These are phyloP conservation scores for Erigeron canadensis DNA, from an alignment of 129 eudicot genomes.

Conservation along the genomic window DNA sequence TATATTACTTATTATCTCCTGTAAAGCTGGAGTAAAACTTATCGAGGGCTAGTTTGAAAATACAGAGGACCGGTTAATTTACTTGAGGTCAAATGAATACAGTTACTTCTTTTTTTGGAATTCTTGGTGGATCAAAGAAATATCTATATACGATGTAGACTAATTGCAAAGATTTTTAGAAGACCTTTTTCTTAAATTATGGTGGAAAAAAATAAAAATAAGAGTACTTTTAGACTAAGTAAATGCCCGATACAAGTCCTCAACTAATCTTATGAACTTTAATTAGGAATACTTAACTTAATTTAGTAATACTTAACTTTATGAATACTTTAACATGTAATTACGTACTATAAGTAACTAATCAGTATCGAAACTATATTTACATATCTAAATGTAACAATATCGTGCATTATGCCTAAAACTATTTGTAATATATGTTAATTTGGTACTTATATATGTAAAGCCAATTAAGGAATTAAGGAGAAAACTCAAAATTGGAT, in stretches of 20 bases:
- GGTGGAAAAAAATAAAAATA: background rate
- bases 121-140: conserved; percentile 6
- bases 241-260: background rate
- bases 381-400: background rate
- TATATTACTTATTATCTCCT: background rate
- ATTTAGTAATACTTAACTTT: too few relatives aligned
- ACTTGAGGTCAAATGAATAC: conserved; percentile 6
- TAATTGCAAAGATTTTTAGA: background rate
- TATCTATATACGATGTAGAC: conserved; percentile 9
- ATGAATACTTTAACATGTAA: background rate
- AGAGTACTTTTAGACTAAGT: background rate
- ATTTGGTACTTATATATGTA: too few relatives aligned
- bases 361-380: background rate
- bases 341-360: too few relatives aligned
- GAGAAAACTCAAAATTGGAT: too few relatives aligned
- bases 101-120: background rate
- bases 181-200: conserved; percentile 11
- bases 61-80: background rate
- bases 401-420: too few relatives aligned
- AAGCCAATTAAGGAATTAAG: too few relatives aligned
- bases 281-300: too few relatives aligned
- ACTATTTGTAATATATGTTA: too few relatives aligned
- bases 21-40: conserved; percentile 11
- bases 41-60: background rate
- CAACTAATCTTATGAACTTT: too few relatives aligned